Conservation (phyloP, 2,329 filamentous ascomycete species). For the Epicoccum nigrum region DNA sequence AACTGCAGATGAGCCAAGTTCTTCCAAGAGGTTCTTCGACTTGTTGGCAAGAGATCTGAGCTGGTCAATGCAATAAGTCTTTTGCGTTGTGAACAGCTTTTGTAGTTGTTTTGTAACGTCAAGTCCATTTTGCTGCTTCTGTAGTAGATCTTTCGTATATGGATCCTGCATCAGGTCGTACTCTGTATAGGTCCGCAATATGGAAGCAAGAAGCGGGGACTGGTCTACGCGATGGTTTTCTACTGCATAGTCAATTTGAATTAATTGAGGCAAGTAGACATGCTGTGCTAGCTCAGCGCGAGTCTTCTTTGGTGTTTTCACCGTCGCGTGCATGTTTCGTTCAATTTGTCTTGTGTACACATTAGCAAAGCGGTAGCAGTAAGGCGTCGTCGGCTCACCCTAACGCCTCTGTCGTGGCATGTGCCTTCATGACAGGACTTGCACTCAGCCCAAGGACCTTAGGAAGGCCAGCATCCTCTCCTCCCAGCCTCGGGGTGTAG, state of each 20-base stretch:
- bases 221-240: not conserved
- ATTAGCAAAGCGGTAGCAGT: constrained; percentile 19
- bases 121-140: constrained; percentile 27
- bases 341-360: constrained; percentile 61
- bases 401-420: constrained; percentile 56
- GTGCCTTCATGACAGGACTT: constrained; percentile 72
- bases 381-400: constrained; percentile 42
- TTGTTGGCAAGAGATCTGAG: constrained; percentile 43
- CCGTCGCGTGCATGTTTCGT: constrained; percentile 70
- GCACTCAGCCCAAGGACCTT: constrained; percentile 80
- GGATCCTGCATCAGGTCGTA: constrained; percentile 50
- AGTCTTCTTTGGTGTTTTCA: constrained; percentile 71
- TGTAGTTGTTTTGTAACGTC: constrained; percentile 33
- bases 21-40: constrained; percentile 41
- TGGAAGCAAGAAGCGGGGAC: constrained; percentile 23
- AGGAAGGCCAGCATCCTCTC: constrained; percentile 54
- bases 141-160: constrained; percentile 44
- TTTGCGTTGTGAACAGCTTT: constrained; percentile 36
- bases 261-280: constrained; percentile 69
- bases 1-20: constrained; percentile 48
- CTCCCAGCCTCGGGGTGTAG: constrained; percentile 62
- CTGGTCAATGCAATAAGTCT: constrained; percentile 51
- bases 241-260: constrained; percentile 44
- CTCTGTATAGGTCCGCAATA: constrained; percentile 23
- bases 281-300: constrained; percentile 71